Conservation (phyloP, 2,329 filamentous ascomycete genomes). For the Clonostachys chloroleuca region DNA sequence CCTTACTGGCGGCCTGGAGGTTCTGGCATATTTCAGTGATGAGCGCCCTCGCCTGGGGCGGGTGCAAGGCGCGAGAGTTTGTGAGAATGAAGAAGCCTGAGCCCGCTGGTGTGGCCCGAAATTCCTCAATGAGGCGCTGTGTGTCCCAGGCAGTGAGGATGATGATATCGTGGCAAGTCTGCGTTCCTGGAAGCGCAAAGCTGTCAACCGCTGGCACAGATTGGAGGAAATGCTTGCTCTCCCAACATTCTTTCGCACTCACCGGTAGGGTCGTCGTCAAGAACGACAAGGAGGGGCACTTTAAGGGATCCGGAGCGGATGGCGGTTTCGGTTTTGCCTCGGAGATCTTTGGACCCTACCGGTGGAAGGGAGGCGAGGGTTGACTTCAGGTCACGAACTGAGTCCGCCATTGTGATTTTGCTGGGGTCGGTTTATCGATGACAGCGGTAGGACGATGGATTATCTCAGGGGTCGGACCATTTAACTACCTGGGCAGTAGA, state of each 20-base stretch:
- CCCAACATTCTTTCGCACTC: too few species aligned
- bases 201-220: too few species aligned
- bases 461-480: too few species aligned
- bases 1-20: constrained; percentile 34
- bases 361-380: constrained; percentile 1
- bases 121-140: constrained; percentile 34
- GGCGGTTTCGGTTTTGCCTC: not conserved
- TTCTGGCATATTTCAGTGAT: constrained; percentile 46
- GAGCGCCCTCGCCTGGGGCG: constrained; percentile 37
- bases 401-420: not conserved
- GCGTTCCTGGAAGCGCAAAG: constrained; percentile 32
- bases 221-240: too few species aligned
- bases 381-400: not conserved
- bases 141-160: constrained; percentile 51
- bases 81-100: constrained; percentile 57
- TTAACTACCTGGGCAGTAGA: too few species aligned
- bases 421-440: not conserved
- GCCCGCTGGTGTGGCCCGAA: constrained; percentile 24
- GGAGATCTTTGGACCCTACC: not conserved
- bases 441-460: not conserved
- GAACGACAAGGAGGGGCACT: constrained; percentile 27
- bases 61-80: constrained; percentile 51
- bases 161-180: constrained; percentile 54
- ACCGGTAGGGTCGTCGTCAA: constrained; percentile 50
- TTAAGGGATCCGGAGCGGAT: not conserved